These are phyloP conservation scores for Solanum hybrid DNA, from an alignment of 305 asterid genomes.

Conservation along the genomic window DNA sequence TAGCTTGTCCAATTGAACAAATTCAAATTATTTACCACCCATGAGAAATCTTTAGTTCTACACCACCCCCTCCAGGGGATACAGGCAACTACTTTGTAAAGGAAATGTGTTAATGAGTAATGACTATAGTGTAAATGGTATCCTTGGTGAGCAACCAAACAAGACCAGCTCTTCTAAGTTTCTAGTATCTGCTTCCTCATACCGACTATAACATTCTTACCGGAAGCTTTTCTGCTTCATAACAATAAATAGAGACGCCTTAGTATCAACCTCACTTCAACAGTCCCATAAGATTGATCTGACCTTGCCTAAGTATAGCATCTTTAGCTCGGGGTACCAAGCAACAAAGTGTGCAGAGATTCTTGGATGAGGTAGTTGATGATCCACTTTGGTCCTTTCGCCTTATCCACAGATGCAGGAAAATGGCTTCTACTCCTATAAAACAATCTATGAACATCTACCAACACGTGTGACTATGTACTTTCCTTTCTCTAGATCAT, in stretches of 20 bases:
- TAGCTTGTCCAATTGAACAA: too few relatives aligned
- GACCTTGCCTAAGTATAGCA: neutral
- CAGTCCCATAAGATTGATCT: neutral
- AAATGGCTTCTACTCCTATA: neutral
- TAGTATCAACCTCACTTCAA: neutral
- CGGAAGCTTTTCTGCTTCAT: neutral
- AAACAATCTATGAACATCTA: conserved; percentile 50
- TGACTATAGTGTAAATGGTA: too few relatives aligned
- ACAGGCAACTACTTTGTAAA: too few relatives aligned
- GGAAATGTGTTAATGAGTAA: too few relatives aligned
- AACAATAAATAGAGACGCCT: neutral
- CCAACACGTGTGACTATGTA: conserved; percentile 64
- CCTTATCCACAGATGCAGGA: conserved; percentile 10
- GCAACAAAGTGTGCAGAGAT: neutral
- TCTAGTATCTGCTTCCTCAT: neutral
- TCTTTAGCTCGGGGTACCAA: neutral
- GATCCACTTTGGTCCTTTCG: neutral
- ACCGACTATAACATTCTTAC: neutral
- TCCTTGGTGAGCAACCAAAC: too few relatives aligned
- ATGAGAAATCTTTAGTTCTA: too few relatives aligned
- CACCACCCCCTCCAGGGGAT: too few relatives aligned
- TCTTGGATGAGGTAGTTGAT: neutral
- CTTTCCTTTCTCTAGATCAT: conserved; percentile 94
- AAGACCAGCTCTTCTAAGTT: neutral
- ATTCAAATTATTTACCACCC: too few relatives aligned